A percentile compares a stretch with the other conserved stretches of the same genome.
Evolutionary conservation across 495 filamentous ascomycete genomes (phyloP).

Genomic region (Penicillium manginii): DNA sequence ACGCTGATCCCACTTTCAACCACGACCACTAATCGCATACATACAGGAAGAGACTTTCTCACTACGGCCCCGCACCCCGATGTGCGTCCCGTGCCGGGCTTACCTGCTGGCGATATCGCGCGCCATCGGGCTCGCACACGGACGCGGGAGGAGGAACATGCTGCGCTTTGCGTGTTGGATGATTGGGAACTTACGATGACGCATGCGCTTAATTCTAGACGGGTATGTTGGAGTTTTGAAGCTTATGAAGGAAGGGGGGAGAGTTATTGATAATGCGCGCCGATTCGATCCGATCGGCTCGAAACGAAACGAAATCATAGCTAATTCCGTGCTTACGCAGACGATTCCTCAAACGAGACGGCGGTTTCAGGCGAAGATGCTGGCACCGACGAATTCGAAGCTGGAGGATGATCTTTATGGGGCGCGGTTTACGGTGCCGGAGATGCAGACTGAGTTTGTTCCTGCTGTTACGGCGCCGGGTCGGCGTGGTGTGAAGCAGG

Average conservation of each 20-base stretch:
- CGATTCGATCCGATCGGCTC: background rate
- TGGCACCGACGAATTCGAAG: constrained; percentile 34
- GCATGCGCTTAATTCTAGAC: constrained; percentile 38
- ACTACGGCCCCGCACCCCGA: background rate
- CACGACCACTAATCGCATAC: too few relatives aligned
- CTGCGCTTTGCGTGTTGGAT: constrained; percentile 38
- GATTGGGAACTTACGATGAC: constrained; percentile 41
- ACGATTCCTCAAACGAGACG: constrained; percentile 48
- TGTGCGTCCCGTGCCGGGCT: background rate
- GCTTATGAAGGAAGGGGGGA: too few relatives aligned
- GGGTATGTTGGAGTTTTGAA: too few relatives aligned
- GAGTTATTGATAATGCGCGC: too few relatives aligned
- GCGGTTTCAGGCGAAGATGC: constrained; percentile 39
- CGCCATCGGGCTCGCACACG: constrained; percentile 17
- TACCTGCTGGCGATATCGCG: background rate
- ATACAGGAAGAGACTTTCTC: background rate
- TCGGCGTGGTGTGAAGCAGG: constrained; percentile 4
- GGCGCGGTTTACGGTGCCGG: constrained; percentile 32
- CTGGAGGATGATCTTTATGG: constrained; percentile 36
- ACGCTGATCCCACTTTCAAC: background rate
- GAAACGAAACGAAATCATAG: background rate
- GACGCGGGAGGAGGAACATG: constrained; percentile 41
- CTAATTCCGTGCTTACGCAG: constrained; percentile 18
- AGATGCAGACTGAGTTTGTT: constrained; percentile 13
- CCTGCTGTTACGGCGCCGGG: background rate